These are phyloP conservation scores for Trichoderma simmonsii DNA, from an alignment of 2,329 filamentous ascomycete genomes.

Conservation along the genomic window DNA sequence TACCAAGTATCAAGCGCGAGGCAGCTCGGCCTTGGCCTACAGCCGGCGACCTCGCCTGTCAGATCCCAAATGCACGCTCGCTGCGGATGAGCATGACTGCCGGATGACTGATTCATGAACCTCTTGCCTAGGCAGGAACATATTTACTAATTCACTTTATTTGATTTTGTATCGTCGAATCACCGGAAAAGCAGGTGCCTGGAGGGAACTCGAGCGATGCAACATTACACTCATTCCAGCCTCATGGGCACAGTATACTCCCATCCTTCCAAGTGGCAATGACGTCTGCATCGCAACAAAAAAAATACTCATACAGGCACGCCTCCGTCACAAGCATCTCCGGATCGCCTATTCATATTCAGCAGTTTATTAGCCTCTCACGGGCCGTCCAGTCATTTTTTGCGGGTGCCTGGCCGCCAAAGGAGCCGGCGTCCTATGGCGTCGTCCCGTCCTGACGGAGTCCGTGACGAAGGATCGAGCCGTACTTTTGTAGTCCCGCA, in stretches of 20 bases:
- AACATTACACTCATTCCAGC: not conserved
- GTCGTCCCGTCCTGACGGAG: not conserved
- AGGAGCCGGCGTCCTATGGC: not conserved
- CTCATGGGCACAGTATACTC: not conserved
- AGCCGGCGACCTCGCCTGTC: not conserved
- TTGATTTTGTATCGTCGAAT: not conserved
- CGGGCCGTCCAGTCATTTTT: not conserved
- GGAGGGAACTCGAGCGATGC: constrained; percentile 7
- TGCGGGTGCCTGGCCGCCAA: not conserved
- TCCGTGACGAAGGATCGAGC: not conserved
- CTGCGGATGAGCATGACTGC: constrained; percentile 3
- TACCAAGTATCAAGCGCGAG: not conserved
- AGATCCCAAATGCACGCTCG: not conserved
- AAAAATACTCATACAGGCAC: not conserved
- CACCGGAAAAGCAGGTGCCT: not conserved
- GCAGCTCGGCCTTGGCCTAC: not conserved
- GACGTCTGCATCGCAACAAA: not conserved
- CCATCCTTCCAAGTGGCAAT: constrained; percentile 11
- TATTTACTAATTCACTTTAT: not conserved
- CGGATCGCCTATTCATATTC: not conserved
- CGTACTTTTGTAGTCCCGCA: not conserved
- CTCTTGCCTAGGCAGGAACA: not conserved
- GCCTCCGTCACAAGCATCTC: not conserved
- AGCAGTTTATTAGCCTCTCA: not conserved
- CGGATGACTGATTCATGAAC: not conserved